Conservation (phyloP, 257 asterid genomes). For the Fraxinus pennsylvanica region DNA sequence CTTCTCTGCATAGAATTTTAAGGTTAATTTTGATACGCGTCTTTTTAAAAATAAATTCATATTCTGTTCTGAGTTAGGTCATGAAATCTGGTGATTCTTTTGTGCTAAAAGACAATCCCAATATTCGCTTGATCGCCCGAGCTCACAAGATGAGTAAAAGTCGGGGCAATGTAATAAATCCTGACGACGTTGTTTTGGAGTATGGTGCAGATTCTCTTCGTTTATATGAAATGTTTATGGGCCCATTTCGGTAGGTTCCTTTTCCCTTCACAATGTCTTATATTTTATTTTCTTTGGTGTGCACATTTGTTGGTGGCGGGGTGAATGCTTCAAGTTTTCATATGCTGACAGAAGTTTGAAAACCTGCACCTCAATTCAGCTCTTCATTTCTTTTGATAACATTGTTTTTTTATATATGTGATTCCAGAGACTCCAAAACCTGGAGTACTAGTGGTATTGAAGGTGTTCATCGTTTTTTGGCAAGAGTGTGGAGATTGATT, state of each 20-base stretch:
- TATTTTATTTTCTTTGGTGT: constrained; percentile 1
- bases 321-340: neutral
- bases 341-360: neutral
- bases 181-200: constrained; percentile 88
- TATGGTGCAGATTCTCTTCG: constrained; percentile 99
- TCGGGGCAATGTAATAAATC: constrained; percentile 93
- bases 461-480: constrained; percentile 93
- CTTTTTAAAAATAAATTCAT: neutral
- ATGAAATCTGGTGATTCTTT: constrained; percentile 74
- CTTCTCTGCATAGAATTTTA: neutral
- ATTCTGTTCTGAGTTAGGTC: constrained; percentile 53
- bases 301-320: too few relatives aligned
- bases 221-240: constrained; percentile 98
- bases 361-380: neutral
- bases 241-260: constrained; percentile 77
- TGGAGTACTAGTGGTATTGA: constrained; percentile 98
- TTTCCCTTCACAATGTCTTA: constrained; percentile 20
- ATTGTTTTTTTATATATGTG: constrained; percentile 18
- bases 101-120: constrained; percentile 76
- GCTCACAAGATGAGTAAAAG: constrained; percentile 98
- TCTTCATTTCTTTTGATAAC: constrained; percentile 10
- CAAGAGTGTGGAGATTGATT: constrained; percentile 88
- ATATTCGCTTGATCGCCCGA: constrained; percentile 72
- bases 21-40: neutral
- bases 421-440: constrained; percentile 82